Conservation (phyloP, 257 asterid species). For the Lithospermum erythrorhizon region DNA sequence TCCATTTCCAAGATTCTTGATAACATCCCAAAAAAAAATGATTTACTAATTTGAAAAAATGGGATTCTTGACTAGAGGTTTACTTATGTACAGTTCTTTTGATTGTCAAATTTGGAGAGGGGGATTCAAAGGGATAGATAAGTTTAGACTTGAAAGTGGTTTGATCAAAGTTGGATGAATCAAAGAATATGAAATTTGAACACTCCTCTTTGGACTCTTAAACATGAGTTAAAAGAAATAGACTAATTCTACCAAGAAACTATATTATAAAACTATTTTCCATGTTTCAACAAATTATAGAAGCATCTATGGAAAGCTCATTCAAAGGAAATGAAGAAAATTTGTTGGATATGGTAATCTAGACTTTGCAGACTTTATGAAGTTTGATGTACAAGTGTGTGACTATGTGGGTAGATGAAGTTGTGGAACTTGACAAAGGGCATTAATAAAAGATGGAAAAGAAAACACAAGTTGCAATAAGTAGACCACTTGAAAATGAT, state of each 20-base stretch:
- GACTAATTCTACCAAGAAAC: background rate
- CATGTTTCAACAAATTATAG: background rate
- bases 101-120: no score
- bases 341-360: background rate
- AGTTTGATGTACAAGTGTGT: no score
- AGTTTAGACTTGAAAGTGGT: no score
- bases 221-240: background rate
- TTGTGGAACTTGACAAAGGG: no score
- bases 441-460: background rate
- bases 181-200: no score
- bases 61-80: background rate
- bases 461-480: background rate
- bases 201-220: background rate
- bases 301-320: background rate
- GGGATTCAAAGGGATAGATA: no score
- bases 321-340: background rate
- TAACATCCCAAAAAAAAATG: background rate
- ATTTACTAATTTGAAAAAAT: no score
- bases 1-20: conserved; percentile 18
- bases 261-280: no score
- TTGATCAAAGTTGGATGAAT: no score
- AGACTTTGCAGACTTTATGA: no score
- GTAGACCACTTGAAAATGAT: background rate
- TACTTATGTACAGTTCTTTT: no score
- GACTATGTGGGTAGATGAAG: background rate